Evolutionary conservation across 208 protist species (phyloP).

Genomic region (Crithidia thermophila): DNA sequence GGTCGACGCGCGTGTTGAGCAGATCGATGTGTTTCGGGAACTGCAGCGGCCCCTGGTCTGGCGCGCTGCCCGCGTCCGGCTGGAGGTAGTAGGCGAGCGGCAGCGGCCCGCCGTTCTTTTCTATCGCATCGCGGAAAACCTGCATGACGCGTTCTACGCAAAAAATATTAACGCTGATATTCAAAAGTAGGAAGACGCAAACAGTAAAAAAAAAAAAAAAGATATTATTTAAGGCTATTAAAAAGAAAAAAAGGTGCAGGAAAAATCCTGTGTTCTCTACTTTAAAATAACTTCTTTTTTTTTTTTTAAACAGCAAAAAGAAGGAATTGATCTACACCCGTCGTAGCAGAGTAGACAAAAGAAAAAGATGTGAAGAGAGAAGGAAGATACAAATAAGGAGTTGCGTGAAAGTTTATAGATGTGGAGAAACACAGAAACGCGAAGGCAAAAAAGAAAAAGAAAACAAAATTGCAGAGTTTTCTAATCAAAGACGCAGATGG

Average conservation of each 20-base stretch:
- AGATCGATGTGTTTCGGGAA: conserved; percentile 16
- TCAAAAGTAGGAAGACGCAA: background rate
- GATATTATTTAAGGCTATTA: background rate
- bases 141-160: conserved; percentile 29
- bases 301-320: too few species aligned
- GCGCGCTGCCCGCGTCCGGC: conserved; percentile 7
- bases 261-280: too few species aligned
- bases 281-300: too few species aligned
- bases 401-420: background rate
- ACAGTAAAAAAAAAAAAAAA: conserved; percentile 7
- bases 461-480: too few species aligned
- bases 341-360: conserved; percentile 14
- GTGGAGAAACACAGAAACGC: conserved; percentile 8
- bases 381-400: conserved; percentile 1
- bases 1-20: conserved; percentile 32
- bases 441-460: background rate
- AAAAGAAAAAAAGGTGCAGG: too few species aligned
- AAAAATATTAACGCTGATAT: background rate
- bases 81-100: conserved; percentile 60
- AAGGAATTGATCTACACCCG: too few species aligned
- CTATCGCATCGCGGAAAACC: conserved; percentile 43
- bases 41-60: conserved; percentile 6
- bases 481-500: too few species aligned
- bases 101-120: conserved; percentile 42
- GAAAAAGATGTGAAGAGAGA: conserved; percentile 5